Evolutionary conservation across 2,329 filamentous ascomycete genomes (phyloP).

Genomic region (Rosellinia necatrix): DNA sequence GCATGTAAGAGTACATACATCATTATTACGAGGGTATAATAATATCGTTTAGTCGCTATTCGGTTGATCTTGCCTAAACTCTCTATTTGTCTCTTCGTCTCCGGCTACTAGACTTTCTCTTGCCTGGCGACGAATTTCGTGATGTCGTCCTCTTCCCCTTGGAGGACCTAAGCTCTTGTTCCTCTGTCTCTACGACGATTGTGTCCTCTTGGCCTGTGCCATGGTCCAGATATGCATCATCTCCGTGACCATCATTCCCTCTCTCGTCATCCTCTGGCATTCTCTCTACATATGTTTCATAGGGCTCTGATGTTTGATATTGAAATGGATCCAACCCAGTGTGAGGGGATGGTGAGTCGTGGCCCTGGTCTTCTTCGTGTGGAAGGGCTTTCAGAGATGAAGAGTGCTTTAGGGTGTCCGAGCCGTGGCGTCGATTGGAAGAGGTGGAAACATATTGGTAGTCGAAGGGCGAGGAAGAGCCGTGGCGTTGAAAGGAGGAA

Average conservation of each 20-base stretch:
- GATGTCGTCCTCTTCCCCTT: conserved; percentile 47
- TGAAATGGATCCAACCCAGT: conserved; percentile 53
- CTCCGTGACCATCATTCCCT: conserved; percentile 37
- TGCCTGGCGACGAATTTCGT: conserved; percentile 41
- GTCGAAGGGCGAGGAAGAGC: conserved; percentile 47
- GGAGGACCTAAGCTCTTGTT: conserved; percentile 37
- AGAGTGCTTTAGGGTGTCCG: conserved; percentile 48
- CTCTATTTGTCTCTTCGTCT: conserved; percentile 41
- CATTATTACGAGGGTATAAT: conserved; percentile 30
- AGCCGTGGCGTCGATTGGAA: conserved; percentile 47
- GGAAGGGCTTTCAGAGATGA: conserved; percentile 41
- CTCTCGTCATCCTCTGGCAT: conserved; percentile 41
- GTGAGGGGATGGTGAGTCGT: conserved; percentile 39
- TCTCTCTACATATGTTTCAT: conserved; percentile 44
- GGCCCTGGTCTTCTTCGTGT: conserved; percentile 42
- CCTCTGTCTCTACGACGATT: conserved; percentile 45
- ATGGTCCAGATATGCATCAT: conserved; percentile 34
- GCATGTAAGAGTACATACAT: conserved; percentile 27
- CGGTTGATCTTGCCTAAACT: conserved; percentile 13
- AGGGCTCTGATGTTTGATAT: conserved; percentile 55
- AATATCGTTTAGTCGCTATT: conserved; percentile 18
- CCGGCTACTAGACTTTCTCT: conserved; percentile 44
- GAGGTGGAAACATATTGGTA: conserved; percentile 50
- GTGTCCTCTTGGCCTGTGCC: conserved; percentile 44
- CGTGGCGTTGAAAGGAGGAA: conserved; percentile 30